These are phyloP conservation scores for Torulaspora pretoriensis DNA, from an alignment of 1,139 yeast species.

Conservation along the genomic window DNA sequence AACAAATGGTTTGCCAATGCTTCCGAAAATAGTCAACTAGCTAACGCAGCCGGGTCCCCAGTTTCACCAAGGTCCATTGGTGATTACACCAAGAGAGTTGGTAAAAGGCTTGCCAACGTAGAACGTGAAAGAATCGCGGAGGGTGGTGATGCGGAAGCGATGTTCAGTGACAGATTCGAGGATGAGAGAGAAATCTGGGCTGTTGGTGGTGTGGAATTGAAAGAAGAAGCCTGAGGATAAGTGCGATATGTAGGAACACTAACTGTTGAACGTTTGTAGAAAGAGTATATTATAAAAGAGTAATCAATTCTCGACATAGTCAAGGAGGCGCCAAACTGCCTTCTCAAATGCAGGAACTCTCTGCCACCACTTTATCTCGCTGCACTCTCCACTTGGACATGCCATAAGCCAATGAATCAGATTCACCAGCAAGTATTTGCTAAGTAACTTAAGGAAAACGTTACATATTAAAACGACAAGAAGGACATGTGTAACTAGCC, in stretches of 20 bases:
- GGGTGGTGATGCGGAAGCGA: conserved; percentile 86
- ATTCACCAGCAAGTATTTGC: conserved; percentile 8
- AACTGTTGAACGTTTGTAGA: background rate
- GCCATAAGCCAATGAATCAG: conserved; percentile 18
- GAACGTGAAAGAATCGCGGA: conserved; percentile 84
- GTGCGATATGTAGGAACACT: background rate
- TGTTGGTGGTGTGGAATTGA: conserved; percentile 62
- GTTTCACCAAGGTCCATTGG: conserved; percentile 70
- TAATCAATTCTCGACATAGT: conserved; percentile 19
- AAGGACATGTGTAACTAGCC: conserved; percentile 7
- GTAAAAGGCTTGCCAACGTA: conserved; percentile 70
- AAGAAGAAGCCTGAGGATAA: conserved; percentile 14
- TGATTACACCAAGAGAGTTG: conserved; percentile 88
- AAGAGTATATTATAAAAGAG: background rate
- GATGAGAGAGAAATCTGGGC: conserved; percentile 89
- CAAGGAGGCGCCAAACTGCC: conserved; percentile 26
- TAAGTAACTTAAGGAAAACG: conserved; percentile 12
- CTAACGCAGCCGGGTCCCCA: conserved; percentile 45
- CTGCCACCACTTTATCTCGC: conserved; percentile 30
- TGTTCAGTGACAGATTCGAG: conserved; percentile 80
- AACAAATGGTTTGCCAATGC: conserved; percentile 52
- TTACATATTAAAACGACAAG: conserved; percentile 15
- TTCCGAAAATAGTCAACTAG: conserved; percentile 30
- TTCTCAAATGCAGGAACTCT: conserved; percentile 20
- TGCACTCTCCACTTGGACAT: conserved; percentile 19